Evolutionary conservation across 2,329 filamentous ascomycete species (phyloP), one percentile per base, ranked within the genome.

Genomic region (Talaromyces sp.): DNA sequence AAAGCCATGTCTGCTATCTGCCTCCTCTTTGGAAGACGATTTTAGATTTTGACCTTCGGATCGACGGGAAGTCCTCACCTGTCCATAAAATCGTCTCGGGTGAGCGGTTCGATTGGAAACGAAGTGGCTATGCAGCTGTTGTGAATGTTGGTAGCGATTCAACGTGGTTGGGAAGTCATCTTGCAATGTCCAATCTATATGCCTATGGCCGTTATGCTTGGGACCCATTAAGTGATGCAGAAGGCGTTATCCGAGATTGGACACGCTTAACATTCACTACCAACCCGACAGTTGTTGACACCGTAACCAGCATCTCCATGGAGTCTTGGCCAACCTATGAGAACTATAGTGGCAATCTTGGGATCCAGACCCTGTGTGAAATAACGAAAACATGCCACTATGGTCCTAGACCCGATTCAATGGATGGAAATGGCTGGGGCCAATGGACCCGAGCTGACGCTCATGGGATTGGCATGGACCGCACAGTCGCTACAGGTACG

Each of bases 181-280:
- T 91, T 0, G 82, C 88, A 58, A 89, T 91, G 87, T 87, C 87
- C 0, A 91, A 91, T 71, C 76, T 91, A 1, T 91, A 90, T 69
- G 88, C 87, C 0, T 92, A 87, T 69, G 89, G 89, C 10, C 82
- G 83, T 2, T 73, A 91, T 16, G 87, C 88, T 0, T 91, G 89
- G 89, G 77, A 88, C 62, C 85, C 88, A 0, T 77, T 78, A 0
- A 70, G 74, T 0, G 81, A 85, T 50, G 73, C 83, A 0, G 75
- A 82, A 31, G 71, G 72, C 0, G 81, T 90, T 3, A 77, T 91
- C 0, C 76, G 87, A 70, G 86, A 88, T 66, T 91, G 89, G 89
- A 87, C 82, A n/a, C 82, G 84, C 2, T 78, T 91, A 24, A 91
- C 89, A 0, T 91, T 91, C 68, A 82, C 85, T 1, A 74, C 80